phyloP scores from a whole-genome alignment of 169 alveolate species.

The Plasmodium gaboni region DNA sequence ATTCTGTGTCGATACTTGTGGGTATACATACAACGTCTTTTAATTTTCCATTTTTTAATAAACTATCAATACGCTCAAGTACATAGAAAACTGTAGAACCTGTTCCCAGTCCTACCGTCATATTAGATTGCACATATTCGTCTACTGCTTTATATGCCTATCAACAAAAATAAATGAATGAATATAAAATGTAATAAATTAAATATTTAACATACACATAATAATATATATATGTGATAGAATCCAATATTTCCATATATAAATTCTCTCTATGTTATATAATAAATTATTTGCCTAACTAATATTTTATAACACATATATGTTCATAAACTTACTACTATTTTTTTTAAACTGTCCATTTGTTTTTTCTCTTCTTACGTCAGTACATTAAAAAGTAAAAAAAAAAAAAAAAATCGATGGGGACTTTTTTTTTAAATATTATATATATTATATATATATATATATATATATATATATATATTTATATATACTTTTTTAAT shows the following conservation, averaged over 20 bases:
- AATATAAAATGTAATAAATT: background rate
- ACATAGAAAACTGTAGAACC: slow-evolving; percentile 88
- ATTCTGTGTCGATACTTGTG: slow-evolving; percentile 84
- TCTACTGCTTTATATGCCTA: slow-evolving; percentile 89
- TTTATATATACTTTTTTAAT: background rate
- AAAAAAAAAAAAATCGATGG: too few species aligned
- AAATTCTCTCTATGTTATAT: too few species aligned
- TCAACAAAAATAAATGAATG: background rate
- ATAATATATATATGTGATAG: background rate
- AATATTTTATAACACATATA: background rate
- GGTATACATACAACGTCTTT: slow-evolving; percentile 83
- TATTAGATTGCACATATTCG: slow-evolving; percentile 81
- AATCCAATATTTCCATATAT: too few species aligned
- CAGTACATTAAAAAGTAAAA: background rate
- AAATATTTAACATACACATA: background rate
- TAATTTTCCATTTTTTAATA: slow-evolving; percentile 78
- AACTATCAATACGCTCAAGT: slow-evolving; percentile 84
- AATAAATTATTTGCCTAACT: too few species aligned
- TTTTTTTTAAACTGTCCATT: slow-evolving; percentile 59
- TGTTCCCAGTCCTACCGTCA: slow-evolving; percentile 89
- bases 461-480: too few species aligned
- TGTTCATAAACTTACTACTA: slow-evolving; percentile 31
- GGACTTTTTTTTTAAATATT: background rate
- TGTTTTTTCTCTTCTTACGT: slow-evolving; percentile 1
- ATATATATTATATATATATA: too few species aligned